A percentile compares a stretch with the other conserved stretches of the same genome.
Evolutionary conservation across 768 basidiomycete species (phyloP).

Genomic region (Phanerochaete sordida): DNA sequence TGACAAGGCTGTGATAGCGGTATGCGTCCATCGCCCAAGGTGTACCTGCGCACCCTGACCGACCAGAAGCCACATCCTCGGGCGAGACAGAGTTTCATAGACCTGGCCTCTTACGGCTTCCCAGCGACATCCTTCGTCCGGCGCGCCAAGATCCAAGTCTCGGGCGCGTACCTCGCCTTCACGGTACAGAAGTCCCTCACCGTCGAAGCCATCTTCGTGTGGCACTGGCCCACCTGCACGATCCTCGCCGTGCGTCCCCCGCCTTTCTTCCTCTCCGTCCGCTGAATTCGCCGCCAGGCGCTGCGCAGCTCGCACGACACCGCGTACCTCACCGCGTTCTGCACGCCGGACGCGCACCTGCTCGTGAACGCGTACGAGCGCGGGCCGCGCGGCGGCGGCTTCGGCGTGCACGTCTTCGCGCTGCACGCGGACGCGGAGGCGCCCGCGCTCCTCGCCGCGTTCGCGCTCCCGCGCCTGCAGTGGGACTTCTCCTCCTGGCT

Average conservation of each 20-base stretch:
- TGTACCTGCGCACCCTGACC: slow-evolving; percentile 9
- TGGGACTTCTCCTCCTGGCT: slow-evolving; percentile 8
- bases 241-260: slow-evolving; percentile 8
- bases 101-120: slow-evolving; percentile 11
- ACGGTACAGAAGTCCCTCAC: slow-evolving; percentile 6
- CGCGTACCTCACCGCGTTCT: slow-evolving; percentile 4
- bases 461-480: slow-evolving; percentile 1
- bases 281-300: slow-evolving; percentile 4
- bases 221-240: slow-evolving; percentile 13
- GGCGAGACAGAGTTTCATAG: slow-evolving; percentile 4
- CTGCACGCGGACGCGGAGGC: slow-evolving; percentile 2
- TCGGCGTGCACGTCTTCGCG: slow-evolving; percentile 8
- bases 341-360: slow-evolving; percentile 6
- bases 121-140: background rate
- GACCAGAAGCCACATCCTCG: slow-evolving; percentile 8
- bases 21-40: background rate
- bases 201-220: slow-evolving; percentile 12
- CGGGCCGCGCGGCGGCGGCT: background rate
- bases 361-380: slow-evolving; percentile 4
- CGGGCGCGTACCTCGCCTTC: slow-evolving; percentile 1
- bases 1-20: background rate
- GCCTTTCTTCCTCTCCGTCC: background rate
- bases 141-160: slow-evolving; percentile 8
- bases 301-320: background rate
- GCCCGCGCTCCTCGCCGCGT: slow-evolving; percentile 3